A percentile compares a stretch with the other conserved stretches of the same genome.
These are phyloP conservation scores for Dovyalis caffra DNA, from an alignment of 345 rosid genomes.

Conservation along the genomic window DNA sequence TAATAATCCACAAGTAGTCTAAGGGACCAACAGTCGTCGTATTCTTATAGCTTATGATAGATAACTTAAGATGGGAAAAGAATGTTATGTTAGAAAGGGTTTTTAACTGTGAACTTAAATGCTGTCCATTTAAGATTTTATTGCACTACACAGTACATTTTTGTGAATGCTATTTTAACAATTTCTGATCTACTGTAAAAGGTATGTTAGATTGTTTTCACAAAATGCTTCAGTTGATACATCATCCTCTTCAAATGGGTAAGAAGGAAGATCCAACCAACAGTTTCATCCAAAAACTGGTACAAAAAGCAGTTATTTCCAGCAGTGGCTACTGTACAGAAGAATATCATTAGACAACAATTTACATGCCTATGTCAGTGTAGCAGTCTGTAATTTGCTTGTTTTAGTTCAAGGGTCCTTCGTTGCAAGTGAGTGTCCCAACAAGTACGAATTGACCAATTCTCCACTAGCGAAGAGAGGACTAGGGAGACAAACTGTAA, in stretches of 20 bases:
- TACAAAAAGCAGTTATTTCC: not conserved
- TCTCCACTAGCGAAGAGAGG: too few relatives aligned
- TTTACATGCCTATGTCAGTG: not conserved
- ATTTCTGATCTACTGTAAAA: not conserved
- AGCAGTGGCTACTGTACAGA: not conserved
- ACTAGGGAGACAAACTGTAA: too few relatives aligned
- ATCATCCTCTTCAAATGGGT: too few relatives aligned
- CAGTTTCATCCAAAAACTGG: not conserved
- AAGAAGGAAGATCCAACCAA: too few relatives aligned
- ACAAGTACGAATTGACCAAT: too few relatives aligned
- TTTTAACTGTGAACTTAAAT: not conserved
- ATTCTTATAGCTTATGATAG: not conserved
- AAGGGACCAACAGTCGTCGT: not conserved
- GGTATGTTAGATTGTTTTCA: not conserved
- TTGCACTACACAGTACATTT: not conserved
- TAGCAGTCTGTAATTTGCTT: not conserved
- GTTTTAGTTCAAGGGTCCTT: not conserved
- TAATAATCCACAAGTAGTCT: not conserved
- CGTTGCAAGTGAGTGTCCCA: not conserved
- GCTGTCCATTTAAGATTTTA: not conserved
- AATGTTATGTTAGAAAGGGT: not conserved
- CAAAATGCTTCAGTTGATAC: not conserved
- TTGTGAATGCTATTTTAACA: not conserved
- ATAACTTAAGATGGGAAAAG: too few relatives aligned
- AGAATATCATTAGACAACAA: not conserved